phyloP scores from a whole-genome alignment of 345 rosid genomes.

The Gynandropsis gynandra region DNA sequence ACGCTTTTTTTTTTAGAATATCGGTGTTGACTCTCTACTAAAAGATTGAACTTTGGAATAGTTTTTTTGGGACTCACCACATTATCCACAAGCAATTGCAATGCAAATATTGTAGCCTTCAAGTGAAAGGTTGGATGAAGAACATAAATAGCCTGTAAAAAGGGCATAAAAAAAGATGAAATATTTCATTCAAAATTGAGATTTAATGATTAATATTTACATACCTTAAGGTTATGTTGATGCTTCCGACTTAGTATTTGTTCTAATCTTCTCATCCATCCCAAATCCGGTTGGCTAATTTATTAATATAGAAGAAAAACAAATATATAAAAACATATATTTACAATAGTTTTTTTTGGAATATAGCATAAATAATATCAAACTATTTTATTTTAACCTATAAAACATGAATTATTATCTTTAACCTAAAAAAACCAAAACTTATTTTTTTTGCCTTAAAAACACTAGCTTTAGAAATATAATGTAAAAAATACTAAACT shows the following conservation, averaged over 20 bases:
- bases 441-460: no score
- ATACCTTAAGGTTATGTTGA: slow-evolving; percentile 82
- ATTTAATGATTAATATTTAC: slow-evolving; percentile 14
- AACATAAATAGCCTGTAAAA: slow-evolving; percentile 71
- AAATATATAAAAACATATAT: slow-evolving; percentile 1
- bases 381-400: no score
- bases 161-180: slow-evolving; percentile 7
- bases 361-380: no score
- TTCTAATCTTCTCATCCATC: slow-evolving; percentile 90
- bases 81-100: slow-evolving; percentile 69
- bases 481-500: no score
- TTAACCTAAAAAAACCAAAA: no score
- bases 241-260: slow-evolving; percentile 92
- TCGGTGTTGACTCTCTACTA: no score
- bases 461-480: no score
- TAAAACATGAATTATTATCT: no score
- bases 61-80: slow-evolving; percentile 48
- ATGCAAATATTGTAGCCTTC: slow-evolving; percentile 63
- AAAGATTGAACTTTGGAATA: slow-evolving; percentile 6
- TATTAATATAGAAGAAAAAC: slow-evolving; percentile 7
- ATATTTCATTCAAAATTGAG: slow-evolving; percentile 14
- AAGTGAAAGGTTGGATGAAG: slow-evolving; percentile 90
- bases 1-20: no score
- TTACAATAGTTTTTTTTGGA: no score
- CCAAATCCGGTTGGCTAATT: slow-evolving; percentile 77